These are phyloP conservation scores for Parachlorella kessleri DNA, from an alignment of 139 green algal genomes.

Conservation along the genomic window DNA sequence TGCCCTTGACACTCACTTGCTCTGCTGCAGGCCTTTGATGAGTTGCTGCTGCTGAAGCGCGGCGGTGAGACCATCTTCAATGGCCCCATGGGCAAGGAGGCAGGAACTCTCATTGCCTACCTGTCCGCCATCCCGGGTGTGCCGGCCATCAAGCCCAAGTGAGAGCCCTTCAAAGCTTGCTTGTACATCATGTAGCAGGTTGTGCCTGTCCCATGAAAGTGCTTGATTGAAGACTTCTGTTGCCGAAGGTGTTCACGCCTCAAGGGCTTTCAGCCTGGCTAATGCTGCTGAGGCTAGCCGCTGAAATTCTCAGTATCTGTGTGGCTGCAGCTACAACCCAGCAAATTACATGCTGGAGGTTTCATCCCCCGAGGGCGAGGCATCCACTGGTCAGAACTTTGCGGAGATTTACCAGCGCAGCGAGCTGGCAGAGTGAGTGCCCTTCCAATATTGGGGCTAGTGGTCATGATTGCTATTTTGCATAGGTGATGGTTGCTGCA, in stretches of 20 bases:
- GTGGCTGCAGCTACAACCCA: constrained; percentile 1
- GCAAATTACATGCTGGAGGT: constrained; percentile 52
- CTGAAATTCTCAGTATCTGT: too few species aligned
- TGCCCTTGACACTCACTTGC: too few species aligned
- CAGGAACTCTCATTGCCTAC: constrained; percentile 48
- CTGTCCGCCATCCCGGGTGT: constrained; percentile 39
- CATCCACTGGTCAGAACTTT: constrained; percentile 21
- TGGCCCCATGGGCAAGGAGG: constrained; percentile 45
- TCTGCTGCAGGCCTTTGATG: constrained; percentile 41
- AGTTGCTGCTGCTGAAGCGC: constrained; percentile 61
- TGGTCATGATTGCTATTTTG: too few species aligned
- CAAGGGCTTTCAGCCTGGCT: too few species aligned
- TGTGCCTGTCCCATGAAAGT: too few species aligned
- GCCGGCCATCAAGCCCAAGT: neutral
- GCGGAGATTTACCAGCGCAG: constrained; percentile 21
- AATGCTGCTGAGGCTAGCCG: too few species aligned
- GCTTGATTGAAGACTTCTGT: too few species aligned
- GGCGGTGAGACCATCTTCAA: constrained; percentile 51
- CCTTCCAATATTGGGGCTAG: too few species aligned
- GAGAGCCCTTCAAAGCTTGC: too few species aligned
- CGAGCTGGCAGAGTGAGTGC: neutral
- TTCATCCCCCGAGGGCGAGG: neutral
- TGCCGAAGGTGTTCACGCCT: too few species aligned
- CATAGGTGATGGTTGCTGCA: too few species aligned
- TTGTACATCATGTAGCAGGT: too few species aligned